These are phyloP conservation scores for Dendrobium nobile DNA, from an alignment of 106 monocot genomes.

Conservation along the genomic window DNA sequence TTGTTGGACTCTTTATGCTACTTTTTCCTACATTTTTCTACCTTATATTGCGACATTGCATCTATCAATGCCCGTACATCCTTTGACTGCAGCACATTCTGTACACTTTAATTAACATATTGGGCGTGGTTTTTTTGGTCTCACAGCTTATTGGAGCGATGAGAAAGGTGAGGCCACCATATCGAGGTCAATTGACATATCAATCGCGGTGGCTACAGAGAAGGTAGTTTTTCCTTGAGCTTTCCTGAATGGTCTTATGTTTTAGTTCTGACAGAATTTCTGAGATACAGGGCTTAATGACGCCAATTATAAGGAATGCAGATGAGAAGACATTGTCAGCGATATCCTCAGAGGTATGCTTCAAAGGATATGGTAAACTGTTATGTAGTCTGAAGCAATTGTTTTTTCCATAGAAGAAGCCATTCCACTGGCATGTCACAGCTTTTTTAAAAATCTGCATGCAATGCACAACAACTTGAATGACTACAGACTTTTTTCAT, in stretches of 20 bases:
- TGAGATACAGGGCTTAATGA: conserved; percentile 81
- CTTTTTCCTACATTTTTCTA: background rate
- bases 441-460: background rate
- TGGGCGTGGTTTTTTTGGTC: conserved; percentile 7
- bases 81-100: background rate
- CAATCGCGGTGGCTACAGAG: conserved; percentile 94
- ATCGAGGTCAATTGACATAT: conserved; percentile 82
- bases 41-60: background rate
- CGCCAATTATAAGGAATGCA: conserved; percentile 94
- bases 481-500: background rate
- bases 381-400: background rate
- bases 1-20: background rate
- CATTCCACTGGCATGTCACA: background rate
- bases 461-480: background rate
- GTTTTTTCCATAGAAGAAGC: background rate
- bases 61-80: background rate
- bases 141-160: conserved; percentile 79
- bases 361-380: background rate
- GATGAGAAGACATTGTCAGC: conserved; percentile 76
- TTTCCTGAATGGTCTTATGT: conserved; percentile 5
- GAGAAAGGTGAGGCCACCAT: conserved; percentile 52
- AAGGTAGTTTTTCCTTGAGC: conserved; percentile 44
- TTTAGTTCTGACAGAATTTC: conserved; percentile 1
- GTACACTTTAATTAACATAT: background rate
- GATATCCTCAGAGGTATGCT: conserved; percentile 83